Evolutionary conservation across 306 rosid genomes (phyloP).

Genomic region (Medicago arabica): DNA sequence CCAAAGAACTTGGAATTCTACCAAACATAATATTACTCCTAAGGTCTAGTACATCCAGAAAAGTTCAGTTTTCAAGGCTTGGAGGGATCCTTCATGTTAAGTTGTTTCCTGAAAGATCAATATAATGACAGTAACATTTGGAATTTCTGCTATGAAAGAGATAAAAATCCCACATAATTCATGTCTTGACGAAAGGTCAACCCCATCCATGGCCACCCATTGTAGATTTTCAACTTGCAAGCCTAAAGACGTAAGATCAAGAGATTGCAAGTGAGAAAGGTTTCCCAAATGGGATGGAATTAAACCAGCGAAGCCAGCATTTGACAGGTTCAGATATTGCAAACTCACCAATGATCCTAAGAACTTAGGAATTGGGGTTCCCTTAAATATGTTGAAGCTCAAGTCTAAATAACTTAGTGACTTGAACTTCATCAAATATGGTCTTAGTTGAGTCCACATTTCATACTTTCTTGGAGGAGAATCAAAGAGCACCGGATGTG

Average conservation of each 20-base stretch:
- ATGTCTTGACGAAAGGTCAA: slow-evolving; percentile 41
- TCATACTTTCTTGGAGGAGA: slow-evolving; percentile 35
- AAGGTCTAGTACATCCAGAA: too few species aligned
- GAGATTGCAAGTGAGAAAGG: slow-evolving; percentile 49
- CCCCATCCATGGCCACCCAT: slow-evolving; percentile 48
- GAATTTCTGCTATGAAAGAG: too few species aligned
- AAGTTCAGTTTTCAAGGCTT: too few species aligned
- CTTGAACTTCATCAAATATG: slow-evolving; percentile 49
- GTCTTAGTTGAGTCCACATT: slow-evolving; percentile 44
- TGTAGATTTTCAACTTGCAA: slow-evolving; percentile 37
- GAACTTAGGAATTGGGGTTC: slow-evolving; percentile 39
- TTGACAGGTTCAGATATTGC: slow-evolving; percentile 53
- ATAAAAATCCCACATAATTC: too few species aligned
- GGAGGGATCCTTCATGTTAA: too few species aligned
- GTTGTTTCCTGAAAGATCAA: too few species aligned
- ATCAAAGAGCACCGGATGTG: slow-evolving; percentile 6
- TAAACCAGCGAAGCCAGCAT: slow-evolving; percentile 48
- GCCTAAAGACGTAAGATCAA: slow-evolving; percentile 42
- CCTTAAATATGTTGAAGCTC: slow-evolving; percentile 52
- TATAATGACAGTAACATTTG: too few species aligned
- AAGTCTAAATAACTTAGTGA: slow-evolving; percentile 52
- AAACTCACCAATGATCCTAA: slow-evolving; percentile 51
- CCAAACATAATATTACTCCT: too few species aligned
- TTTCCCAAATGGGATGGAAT: slow-evolving; percentile 51
- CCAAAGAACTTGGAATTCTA: too few species aligned